Evolutionary conservation across 345 rosid genomes (phyloP).

Genomic region (Arabidopsis thaliana): DNA sequence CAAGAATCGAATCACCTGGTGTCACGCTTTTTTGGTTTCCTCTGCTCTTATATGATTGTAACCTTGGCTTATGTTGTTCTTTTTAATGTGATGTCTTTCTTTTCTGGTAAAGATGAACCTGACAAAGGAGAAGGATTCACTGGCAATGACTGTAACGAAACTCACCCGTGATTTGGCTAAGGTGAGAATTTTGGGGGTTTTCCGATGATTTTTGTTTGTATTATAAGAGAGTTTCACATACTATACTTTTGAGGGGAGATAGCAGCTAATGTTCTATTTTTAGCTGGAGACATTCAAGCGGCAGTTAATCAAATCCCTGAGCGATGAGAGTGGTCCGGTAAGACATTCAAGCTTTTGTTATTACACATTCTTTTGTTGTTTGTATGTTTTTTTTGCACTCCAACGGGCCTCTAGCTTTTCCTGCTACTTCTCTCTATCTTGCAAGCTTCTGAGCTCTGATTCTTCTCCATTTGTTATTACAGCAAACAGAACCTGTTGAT

Average conservation of each 20-base stretch:
- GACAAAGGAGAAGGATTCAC: constrained; percentile 71
- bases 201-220: constrained; percentile 12
- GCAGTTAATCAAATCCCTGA: constrained; percentile 89
- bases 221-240: neutral
- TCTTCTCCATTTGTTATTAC: constrained; percentile 32
- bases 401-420: constrained; percentile 5
- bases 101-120: constrained; percentile 60
- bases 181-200: constrained; percentile 50
- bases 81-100: neutral
- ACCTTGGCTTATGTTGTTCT: neutral
- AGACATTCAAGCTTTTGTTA: constrained; percentile 41
- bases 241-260: neutral
- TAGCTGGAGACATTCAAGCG: constrained; percentile 93
- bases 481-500: constrained; percentile 78
- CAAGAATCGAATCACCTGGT: neutral
- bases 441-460: constrained; percentile 8
- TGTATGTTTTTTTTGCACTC: neutral
- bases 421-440: neutral
- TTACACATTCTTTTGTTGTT: neutral
- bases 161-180: constrained; percentile 86
- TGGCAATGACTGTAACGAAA: constrained; percentile 69
- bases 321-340: constrained; percentile 74
- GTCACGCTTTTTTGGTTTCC: neutral
- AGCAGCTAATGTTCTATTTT: neutral
- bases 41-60: constrained; percentile 12